Evolutionary conservation across 192 early-diverging fungal species (phyloP), one percentile per base, ranked within the genome.

Genomic region (Piromyces finnis): DNA sequence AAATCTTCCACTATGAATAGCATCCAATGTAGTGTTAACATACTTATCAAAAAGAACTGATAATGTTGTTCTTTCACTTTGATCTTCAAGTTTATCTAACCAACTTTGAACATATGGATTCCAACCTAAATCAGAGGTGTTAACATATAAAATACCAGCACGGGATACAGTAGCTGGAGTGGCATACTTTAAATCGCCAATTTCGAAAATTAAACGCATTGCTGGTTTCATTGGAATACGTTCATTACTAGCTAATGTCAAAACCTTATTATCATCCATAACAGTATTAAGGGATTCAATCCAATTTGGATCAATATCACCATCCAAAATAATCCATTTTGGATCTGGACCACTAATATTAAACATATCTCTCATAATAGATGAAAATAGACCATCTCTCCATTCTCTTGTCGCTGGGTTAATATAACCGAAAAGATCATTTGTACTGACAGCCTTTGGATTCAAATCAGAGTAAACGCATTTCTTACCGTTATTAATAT

Each of bases 251-350:
- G 90, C 90, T 3, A 91, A 80, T 2, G 90, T 91, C 11, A 91
- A 84, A 88, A 91, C 89, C 79, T 91, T 91, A 85, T 91, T 91
- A 83, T 91, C 90, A 79, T 91, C 90, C 90, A 91, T 91, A 41
- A 91, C 90, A 6, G 90, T 91, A 82, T 91, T 91, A 30, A 91
- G 82, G 11, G 87, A 88, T 81, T 91, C 90, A 83, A 91, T 91
- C 90, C 90, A 91, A 85, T 90, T 91, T 27, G 89, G 88, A 83
- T 90, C 82, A 84, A 91, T 91, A 80, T 91, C 90, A 79, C 90
- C 90, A 78, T 88, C 89, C 15, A 90, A 82, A 81, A 90, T 87
- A 83, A 91, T 89, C 90, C 90, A 91, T 80, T 90, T 90, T 13
- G 89, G 89, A 79, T 91, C 90, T 16, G 86, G 85, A 16, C 88